phyloP scores from a whole-genome alignment of 352 stramenopile species.

The Phytophthora sojae region DNA sequence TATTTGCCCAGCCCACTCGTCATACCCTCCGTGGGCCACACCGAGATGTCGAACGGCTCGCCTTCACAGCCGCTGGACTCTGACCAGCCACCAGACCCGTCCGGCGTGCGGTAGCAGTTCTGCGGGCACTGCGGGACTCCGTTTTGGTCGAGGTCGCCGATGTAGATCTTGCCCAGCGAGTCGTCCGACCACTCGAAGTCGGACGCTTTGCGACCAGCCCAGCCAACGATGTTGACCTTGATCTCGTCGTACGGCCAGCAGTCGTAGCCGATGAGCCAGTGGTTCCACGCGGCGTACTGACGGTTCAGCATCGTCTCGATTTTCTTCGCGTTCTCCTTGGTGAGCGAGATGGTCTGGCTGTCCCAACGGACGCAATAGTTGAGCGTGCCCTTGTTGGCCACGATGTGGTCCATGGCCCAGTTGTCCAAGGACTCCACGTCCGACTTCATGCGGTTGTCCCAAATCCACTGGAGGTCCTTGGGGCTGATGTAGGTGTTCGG shows the following conservation, averaged over 20 bases:
- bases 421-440: slow-evolving; percentile 12
- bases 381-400: slow-evolving; percentile 35
- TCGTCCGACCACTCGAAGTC: slow-evolving; percentile 43
- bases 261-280: slow-evolving; percentile 32
- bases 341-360: slow-evolving; percentile 36
- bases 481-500: slow-evolving; percentile 27
- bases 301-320: slow-evolving; percentile 47
- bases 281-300: slow-evolving; percentile 34
- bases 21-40: too few species aligned
- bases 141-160: slow-evolving; percentile 30
- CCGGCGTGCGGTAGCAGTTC: slow-evolving; percentile 35
- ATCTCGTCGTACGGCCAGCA: slow-evolving; percentile 38
- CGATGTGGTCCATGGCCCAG: slow-evolving; percentile 44
- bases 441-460: slow-evolving; percentile 23
- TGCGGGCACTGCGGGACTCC: slow-evolving; percentile 31
- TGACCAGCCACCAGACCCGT: slow-evolving; percentile 1
- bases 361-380: slow-evolving; percentile 58
- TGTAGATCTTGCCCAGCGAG: slow-evolving; percentile 40
- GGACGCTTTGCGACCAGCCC: slow-evolving; percentile 21
- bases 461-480: slow-evolving; percentile 27
- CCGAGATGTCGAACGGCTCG: too few species aligned
- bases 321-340: slow-evolving; percentile 42
- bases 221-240: slow-evolving; percentile 33
- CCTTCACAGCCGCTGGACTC: not conserved
- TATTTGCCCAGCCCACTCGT: slow-evolving; percentile 27